phyloP scores from a whole-genome alignment of 306 rosid genomes.

The Arachis hypogaea region DNA sequence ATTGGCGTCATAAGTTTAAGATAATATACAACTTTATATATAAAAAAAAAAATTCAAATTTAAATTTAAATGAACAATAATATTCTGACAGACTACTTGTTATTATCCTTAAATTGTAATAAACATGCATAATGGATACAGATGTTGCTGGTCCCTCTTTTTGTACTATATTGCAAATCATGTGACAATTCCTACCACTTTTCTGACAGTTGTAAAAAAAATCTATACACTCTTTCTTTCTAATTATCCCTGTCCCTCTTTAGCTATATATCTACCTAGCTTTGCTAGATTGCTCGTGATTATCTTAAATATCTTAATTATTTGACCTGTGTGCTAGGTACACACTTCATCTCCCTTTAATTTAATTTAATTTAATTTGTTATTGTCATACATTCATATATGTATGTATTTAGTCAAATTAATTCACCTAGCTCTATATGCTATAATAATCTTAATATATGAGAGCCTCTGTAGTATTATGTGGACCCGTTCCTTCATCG shows the following conservation, averaged over 20 bases:
- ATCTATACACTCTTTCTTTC: conserved; percentile 15
- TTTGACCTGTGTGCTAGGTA: conserved; percentile 52
- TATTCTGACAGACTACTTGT: conserved; percentile 56
- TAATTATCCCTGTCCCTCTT: conserved; percentile 19
- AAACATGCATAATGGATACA: conserved; percentile 59
- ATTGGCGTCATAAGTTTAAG: conserved; percentile 42
- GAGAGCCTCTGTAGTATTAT: too few species aligned
- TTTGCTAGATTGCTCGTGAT: conserved; percentile 49
- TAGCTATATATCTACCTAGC: neutral
- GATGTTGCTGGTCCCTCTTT: conserved; percentile 58
- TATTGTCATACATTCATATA: too few species aligned
- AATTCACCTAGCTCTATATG: conserved; percentile 8
- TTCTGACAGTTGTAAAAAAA: conserved; percentile 53
- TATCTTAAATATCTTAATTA: conserved; percentile 63
- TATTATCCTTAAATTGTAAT: conserved; percentile 51
- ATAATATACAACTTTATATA: conserved; percentile 29
- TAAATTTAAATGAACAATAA: conserved; percentile 41
- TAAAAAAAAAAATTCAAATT: neutral
- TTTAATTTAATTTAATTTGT: too few species aligned
- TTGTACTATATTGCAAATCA: conserved; percentile 52
- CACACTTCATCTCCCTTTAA: conserved; percentile 10
- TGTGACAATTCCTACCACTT: conserved; percentile 54
- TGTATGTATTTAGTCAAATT: neutral
- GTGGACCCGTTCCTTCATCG: conserved; percentile 50
- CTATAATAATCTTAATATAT: conserved; percentile 2